Percentiles rank a stretch among this genome's conserved stretches.
Evolutionary conservation across 1,284 basidiomycete genomes (phyloP).

Genomic region (Pseudozyma hubeiensis): DNA sequence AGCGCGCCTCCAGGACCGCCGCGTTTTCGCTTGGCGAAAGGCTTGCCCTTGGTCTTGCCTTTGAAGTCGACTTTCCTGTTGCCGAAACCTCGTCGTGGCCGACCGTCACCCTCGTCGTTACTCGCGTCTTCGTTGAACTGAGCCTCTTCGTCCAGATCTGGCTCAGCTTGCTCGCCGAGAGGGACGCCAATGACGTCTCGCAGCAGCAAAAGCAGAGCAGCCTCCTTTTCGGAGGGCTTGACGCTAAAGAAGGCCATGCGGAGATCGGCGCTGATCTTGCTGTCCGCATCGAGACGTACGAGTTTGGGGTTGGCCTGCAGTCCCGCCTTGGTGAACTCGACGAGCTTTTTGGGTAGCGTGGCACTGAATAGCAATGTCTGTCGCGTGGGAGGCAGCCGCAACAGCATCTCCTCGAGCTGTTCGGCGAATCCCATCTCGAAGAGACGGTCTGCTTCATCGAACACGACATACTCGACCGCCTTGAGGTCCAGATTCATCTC

Average conservation of each 20-base stretch:
- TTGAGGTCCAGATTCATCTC: constrained; percentile 97
- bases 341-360: constrained; percentile 92
- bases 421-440: constrained; percentile 98
- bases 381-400: constrained; percentile 84
- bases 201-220: constrained; percentile 84
- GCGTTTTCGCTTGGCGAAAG: constrained; percentile 66
- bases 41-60: constrained; percentile 40
- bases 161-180: constrained; percentile 65
- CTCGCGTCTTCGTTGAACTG: constrained; percentile 58
- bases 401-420: constrained; percentile 89
- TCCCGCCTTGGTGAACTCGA: constrained; percentile 97
- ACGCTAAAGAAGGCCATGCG: constrained; percentile 94
- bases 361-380: constrained; percentile 96
- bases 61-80: constrained; percentile 32
- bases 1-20: constrained; percentile 56
- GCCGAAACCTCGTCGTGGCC: constrained; percentile 34
- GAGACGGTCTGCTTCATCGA: constrained; percentile 96
- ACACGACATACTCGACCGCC: constrained; percentile 89
- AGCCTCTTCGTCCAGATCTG: constrained; percentile 44
- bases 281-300: constrained; percentile 92
- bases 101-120: constrained; percentile 62
- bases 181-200: constrained; percentile 89
- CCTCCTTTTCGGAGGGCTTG: constrained; percentile 94
- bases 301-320: constrained; percentile 88
- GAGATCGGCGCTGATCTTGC: constrained; percentile 92